Percentiles rank a stretch among this genome's conserved stretches.
phyloP scores from a whole-genome alignment of 2,329 filamentous ascomycete species.

The Aureobasidium pullulans region DNA sequence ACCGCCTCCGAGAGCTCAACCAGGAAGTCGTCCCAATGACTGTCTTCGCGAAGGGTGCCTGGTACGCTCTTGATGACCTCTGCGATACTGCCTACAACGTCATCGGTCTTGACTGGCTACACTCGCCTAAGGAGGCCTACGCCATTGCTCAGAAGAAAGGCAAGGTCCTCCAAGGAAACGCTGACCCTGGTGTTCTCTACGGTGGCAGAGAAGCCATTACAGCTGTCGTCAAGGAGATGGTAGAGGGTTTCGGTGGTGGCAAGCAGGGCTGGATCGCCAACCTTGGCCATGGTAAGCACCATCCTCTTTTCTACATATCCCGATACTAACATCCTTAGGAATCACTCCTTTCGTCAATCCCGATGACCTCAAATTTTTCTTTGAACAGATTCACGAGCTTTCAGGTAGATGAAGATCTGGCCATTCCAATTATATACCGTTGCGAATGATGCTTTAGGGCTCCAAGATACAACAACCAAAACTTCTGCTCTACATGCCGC shows the following conservation, averaged over 20 bases:
- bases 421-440: conserved; percentile 15
- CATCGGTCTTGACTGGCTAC: conserved; percentile 89
- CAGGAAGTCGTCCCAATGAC: conserved; percentile 87
- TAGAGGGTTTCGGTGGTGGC: conserved; percentile 71
- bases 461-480: conserved; percentile 19
- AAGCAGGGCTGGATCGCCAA: conserved; percentile 97
- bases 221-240: conserved; percentile 74
- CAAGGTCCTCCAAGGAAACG: conserved; percentile 88
- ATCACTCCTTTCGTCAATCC: conserved; percentile 94
- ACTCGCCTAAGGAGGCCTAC: conserved; percentile 78
- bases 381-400: conserved; percentile 71
- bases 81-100: conserved; percentile 89
- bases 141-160: conserved; percentile 61
- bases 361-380: conserved; percentile 87
- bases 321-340: conserved; percentile 44
- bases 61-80: conserved; percentile 83
- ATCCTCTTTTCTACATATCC: conserved; percentile 3
- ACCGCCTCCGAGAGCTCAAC: conserved; percentile 63
- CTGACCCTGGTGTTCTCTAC: conserved; percentile 88
- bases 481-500: conserved; percentile 20
- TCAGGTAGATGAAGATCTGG: conserved; percentile 31
- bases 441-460: conserved; percentile 27
- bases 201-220: conserved; percentile 77
- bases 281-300: conserved; percentile 73
- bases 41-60: conserved; percentile 95